These are phyloP conservation scores for Curvularia sp. DNA, from an alignment of 2,329 filamentous ascomycete genomes.

Conservation along the genomic window DNA sequence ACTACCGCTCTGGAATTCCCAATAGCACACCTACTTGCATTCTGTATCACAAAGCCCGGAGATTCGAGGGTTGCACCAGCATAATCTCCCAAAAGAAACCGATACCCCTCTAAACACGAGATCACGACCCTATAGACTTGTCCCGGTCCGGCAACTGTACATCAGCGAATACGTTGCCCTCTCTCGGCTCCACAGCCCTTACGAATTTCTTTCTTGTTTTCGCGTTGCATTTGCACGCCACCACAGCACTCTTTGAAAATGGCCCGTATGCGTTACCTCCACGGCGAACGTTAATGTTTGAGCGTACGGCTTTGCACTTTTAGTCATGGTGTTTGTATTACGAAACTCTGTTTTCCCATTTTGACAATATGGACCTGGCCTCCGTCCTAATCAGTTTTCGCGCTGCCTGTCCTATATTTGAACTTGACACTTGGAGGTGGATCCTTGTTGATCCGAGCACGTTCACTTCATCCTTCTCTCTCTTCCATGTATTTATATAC, in stretches of 20 bases:
- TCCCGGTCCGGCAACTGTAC: conserved; percentile 15
- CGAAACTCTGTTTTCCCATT: conserved; percentile 1
- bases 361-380: conserved; percentile 3
- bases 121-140: conserved; percentile 49
- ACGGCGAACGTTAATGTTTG: conserved; percentile 10
- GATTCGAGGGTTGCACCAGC: conserved; percentile 25
- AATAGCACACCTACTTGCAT: conserved; percentile 26
- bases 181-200: conserved; percentile 34
- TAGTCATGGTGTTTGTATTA: conserved; percentile 17
- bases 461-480: conserved; percentile 11
- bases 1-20: conserved; percentile 18
- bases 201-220: conserved; percentile 34
- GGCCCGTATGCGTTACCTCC: conserved; percentile 9
- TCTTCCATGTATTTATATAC: conserved; percentile 20
- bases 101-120: conserved; percentile 49
- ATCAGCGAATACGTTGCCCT: conserved; percentile 13
- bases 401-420: conserved; percentile 3
- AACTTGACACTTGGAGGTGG: conserved; percentile 11
- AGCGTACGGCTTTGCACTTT: conserved; percentile 7
- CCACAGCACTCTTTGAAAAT: conserved; percentile 1
- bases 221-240: conserved; percentile 11
- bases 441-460: conserved; percentile 11
- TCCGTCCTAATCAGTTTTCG: conserved; percentile 11
- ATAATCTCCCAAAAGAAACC: conserved; percentile 40
- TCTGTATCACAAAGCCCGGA: conserved; percentile 32